Base-by-base conservation (phyloP, 306 rosid genomes). In the Castanea mollissima region DNA sequence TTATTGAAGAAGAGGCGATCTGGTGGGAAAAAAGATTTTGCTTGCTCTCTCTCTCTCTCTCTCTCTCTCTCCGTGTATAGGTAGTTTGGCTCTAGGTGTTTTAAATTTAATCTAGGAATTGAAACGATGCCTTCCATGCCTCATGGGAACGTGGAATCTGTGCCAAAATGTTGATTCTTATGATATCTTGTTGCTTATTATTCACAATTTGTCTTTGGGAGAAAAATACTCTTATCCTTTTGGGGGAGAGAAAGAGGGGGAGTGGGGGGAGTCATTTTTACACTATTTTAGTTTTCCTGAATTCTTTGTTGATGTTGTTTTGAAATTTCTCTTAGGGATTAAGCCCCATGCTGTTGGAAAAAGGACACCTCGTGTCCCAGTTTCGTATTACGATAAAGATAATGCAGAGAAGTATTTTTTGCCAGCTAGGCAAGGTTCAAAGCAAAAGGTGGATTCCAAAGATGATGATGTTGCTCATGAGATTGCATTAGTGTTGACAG, bases 351-450 rank as follows among this genome's bases (percentile, higher is more conserved):
- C 93, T 76, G 99, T 95, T 82, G 87, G 97, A 62, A 95, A 95
- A 83, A 89, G 98, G 84, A 95, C 99, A 75, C 99, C 98, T 25
- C 97, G 98, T 16, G 85, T 95, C 74, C 97, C 98, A 38, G 90
- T 95, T 74, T 84, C 94, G 65, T 76, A 79, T 68, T 77, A 65
- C 49, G 90, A 87, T 69, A 93, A 88, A 83, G 94, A 91, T 88
- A 79, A 78, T 65, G 87, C 82, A 18, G 90, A 88, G 71, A 91
- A 78, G 85, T 34, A 75, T 59, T 76, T 83, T 87, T 86, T 97
- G 75, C 86, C 90, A 27, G 86, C 90, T 23, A 89, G 93, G 86
- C 89, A 65, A 84, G 78, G 78, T 78, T 71, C 79, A 80, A 92
- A 89, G 87, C 83, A 63, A 70, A 78, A 65, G 82, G 82, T 69